These are phyloP conservation scores for Fusarium veterinarium DNA, from an alignment of 2,329 filamentous ascomycete species.

Conservation along the genomic window DNA sequence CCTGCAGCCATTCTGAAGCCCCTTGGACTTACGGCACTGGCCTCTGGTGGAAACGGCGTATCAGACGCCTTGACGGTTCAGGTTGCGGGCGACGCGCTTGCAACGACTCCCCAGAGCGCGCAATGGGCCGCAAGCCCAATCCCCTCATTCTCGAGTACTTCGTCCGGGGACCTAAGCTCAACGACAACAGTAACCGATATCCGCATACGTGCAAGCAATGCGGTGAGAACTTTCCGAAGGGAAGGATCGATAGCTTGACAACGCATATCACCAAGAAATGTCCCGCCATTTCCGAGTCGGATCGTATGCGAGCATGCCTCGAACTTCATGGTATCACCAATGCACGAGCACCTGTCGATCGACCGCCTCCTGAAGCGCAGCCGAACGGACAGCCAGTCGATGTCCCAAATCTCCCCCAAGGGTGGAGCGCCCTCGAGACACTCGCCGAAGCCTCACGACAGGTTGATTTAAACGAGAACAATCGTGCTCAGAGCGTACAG, in stretches of 20 bases:
- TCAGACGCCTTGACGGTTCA: slow-evolving; percentile 32
- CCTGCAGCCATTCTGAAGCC: slow-evolving; percentile 7
- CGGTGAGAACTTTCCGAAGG: slow-evolving; percentile 90
- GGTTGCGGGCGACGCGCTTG: slow-evolving; percentile 45
- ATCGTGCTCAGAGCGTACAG: slow-evolving; percentile 58
- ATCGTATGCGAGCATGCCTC: slow-evolving; percentile 79
- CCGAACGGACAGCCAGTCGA: slow-evolving; percentile 46
- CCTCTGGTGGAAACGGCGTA: slow-evolving; percentile 32
- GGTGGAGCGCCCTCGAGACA: slow-evolving; percentile 85
- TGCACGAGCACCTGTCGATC: slow-evolving; percentile 51
- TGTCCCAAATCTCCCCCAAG: slow-evolving; percentile 59
- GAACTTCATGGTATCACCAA: slow-evolving; percentile 77
- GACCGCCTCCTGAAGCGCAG: slow-evolving; percentile 44
- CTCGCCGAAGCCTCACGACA: slow-evolving; percentile 89
- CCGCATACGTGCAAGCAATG: slow-evolving; percentile 90
- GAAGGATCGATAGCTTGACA: slow-evolving; percentile 83
- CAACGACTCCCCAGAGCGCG: slow-evolving; percentile 43
- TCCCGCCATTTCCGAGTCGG: slow-evolving; percentile 78
- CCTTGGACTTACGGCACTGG: slow-evolving; percentile 26
- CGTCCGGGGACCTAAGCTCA: slow-evolving; percentile 84
- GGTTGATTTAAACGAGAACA: slow-evolving; percentile 74
- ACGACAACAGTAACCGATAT: slow-evolving; percentile 91
- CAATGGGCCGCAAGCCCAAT: slow-evolving; percentile 87
- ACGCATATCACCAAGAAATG: slow-evolving; percentile 89
- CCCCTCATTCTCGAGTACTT: slow-evolving; percentile 90